These are phyloP conservation scores for Caryopteris hybrid DNA, from an alignment of 305 asterid species.

Conservation along the genomic window DNA sequence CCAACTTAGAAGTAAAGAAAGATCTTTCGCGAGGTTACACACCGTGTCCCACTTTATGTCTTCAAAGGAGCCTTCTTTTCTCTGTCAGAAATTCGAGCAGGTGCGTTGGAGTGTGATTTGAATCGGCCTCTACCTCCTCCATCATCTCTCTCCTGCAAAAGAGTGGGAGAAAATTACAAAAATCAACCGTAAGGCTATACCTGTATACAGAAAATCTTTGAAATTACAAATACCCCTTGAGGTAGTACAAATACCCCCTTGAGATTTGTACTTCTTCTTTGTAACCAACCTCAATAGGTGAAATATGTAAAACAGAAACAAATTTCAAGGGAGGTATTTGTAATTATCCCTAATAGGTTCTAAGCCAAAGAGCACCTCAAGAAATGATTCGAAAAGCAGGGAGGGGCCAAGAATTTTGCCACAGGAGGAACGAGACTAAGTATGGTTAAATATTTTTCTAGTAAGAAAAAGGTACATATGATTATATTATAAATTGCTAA, in stretches of 20 bases:
- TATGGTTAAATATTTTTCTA: too few relatives aligned
- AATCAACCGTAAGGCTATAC: not conserved
- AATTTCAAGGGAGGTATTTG: not conserved
- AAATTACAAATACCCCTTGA: not conserved
- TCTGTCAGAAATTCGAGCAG: conserved; percentile 82
- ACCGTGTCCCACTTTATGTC: conserved; percentile 35
- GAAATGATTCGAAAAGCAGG: too few relatives aligned
- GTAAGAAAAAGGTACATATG: too few relatives aligned
- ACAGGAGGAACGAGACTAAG: too few relatives aligned
- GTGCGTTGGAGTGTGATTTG: conserved; percentile 77
- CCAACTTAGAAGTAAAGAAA: not conserved
- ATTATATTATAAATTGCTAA: too few relatives aligned
- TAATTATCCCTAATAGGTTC: too few relatives aligned
- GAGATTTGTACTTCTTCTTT: not conserved
- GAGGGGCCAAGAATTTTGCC: too few relatives aligned
- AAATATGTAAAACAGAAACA: not conserved
- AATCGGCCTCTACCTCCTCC: conserved; percentile 92
- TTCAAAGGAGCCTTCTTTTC: conserved; percentile 94
- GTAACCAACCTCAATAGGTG: not conserved
- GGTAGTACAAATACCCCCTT: not conserved
- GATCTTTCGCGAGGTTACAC: not conserved
- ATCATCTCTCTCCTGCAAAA: conserved; percentile 67
- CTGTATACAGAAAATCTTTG: too few relatives aligned
- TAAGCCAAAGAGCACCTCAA: too few relatives aligned
- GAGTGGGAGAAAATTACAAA: not conserved